Base-by-base conservation (phyloP, 73 alveolate genomes). In the Paramecium sexaurelia region DNA sequence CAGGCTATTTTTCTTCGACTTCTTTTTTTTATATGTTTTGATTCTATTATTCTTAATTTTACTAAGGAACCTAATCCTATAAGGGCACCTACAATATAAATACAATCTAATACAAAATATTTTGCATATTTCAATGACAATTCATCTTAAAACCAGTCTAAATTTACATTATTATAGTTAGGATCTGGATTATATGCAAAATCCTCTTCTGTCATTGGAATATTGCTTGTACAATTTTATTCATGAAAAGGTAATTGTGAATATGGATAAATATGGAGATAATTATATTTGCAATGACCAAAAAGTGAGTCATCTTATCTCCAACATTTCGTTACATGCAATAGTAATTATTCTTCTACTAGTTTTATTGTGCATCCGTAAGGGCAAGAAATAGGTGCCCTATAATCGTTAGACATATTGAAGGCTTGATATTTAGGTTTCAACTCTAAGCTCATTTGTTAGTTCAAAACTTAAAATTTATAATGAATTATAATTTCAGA, bases 251-350 rank as follows among this genome's bases (percentile, higher is more conserved):
- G 43, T 27, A 61, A 32, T 13, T 29, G 26, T 61, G 39, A 26
- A 26, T 26, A 32, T 22, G 83, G 83, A 29, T 29, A 61, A 61
- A 61, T 61, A 1, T 61, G 83, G 19, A 61, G 43, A 61, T 61
- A 61, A 61, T 61, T 61, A 13, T 61, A 61, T 61, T 61, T 61
- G 43, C 83, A 61, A 61, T 61, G 83, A 61, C 83, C 83, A 32
- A 26, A 61, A 26, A 61, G 83, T 61, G 39, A 26, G 26, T 61
- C 83, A 24, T 61, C 43, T 61, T 61, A 11, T 27, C 26, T 61
- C 47, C 43, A 61, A n/a, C 83, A 61, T 61, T 61, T 61, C 0
- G 83, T 61, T 26, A 61, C 83, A 32, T 61, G 83, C 10, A 61
- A 29, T 20, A 61, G 26, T 24, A 61, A 32, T 32, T 61, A 61